Base-by-base conservation (phyloP, 2,329 filamentous ascomycete species). In the Neofusicoccum kwambonambiense region DNA sequence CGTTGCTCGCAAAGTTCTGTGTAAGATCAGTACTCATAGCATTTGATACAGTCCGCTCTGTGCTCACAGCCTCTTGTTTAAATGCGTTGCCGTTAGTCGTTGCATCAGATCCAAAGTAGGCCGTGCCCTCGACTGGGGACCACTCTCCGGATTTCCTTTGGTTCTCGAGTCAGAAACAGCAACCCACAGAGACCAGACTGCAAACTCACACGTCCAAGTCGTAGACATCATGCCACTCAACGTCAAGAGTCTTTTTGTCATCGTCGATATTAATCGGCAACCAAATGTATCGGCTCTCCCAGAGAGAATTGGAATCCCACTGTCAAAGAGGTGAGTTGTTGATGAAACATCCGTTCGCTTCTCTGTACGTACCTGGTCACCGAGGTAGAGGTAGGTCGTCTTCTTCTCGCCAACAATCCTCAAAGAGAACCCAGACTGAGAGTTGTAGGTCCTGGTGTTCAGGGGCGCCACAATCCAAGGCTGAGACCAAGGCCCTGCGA, bases 221-320 rank as follows among this genome's bases (percentile, higher is more conserved):
- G 64, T 86, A 87, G 6, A 87, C 75, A 64, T 87, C 84, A 64
- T 85, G 74, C 84, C 84, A 86, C 13, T 80, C 77, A 0, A 86
- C 64, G 3, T 79, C 70, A 3, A 86, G 77, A 0, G 78, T 79
- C 66, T 85, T 84, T 70, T 81, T 82, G 0, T 77, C 69, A 64
- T 86, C 84, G 65, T 85, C 80, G 47, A 86, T 83, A 0, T 77
- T 74, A 6, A 86, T 75, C 0, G 84, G 84, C 0, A 86, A 77
- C 84, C 84, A 86, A 67, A 86, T 85, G 68, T 86, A 85, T 5
- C 84, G 77, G 64, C 79, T 82, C 66, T 86, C 84, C 84, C 84
- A 86, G 0, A 86, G 74, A 0, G 83, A 84, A 69, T 84, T 84
- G 0, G 78, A 80, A 65, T 86, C 83, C 83, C 83, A 86, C 74